phyloP scores from a whole-genome alignment of 257 asterid genomes.

The Penstemon newberryi region DNA sequence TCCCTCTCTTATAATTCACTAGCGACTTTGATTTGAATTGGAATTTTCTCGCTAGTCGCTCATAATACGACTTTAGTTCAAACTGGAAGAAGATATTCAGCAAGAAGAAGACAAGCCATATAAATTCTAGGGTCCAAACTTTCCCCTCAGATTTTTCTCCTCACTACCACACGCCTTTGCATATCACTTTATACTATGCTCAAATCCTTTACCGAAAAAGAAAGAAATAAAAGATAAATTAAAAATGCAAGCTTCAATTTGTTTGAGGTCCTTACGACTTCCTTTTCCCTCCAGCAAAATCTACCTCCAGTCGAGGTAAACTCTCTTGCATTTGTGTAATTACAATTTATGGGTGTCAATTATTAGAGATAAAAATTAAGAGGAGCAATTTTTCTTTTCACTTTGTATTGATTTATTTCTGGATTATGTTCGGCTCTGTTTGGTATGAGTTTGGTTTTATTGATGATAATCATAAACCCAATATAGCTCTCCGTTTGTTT shows the following conservation, averaged over 20 bases:
- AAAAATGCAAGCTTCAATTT: slow-evolving; percentile 33
- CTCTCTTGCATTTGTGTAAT: slow-evolving; percentile 8
- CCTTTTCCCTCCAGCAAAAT: slow-evolving; percentile 27
- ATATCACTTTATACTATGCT: slow-evolving; percentile 6
- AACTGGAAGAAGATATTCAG: slow-evolving; percentile 9
- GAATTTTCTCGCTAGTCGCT: too few relatives aligned
- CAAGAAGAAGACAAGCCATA: slow-evolving; percentile 22
- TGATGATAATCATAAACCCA: neutral
- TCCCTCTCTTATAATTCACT: neutral
- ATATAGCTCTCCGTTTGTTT: neutral
- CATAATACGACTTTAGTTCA: too few relatives aligned
- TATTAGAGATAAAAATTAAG: neutral
- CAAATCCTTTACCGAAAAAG: neutral
- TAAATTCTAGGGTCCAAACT: slow-evolving; percentile 21
- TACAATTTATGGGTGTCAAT: neutral
- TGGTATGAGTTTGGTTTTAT: slow-evolving; percentile 2
- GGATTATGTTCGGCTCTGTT: neutral
- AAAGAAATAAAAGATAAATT: too few relatives aligned
- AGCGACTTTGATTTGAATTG: slow-evolving; percentile 10
- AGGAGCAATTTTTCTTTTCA: neutral
- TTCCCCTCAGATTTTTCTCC: slow-evolving; percentile 4
- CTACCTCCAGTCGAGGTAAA: slow-evolving; percentile 39
- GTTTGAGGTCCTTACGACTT: slow-evolving; percentile 24
- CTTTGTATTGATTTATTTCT: neutral
- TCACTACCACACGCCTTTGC: slow-evolving; percentile 9